Percentiles rank a stretch among this genome's conserved stretches.
Evolutionary conservation across 805 yeast genomes (phyloP).

Genomic region (Wickerhamomyces canadensis): DNA sequence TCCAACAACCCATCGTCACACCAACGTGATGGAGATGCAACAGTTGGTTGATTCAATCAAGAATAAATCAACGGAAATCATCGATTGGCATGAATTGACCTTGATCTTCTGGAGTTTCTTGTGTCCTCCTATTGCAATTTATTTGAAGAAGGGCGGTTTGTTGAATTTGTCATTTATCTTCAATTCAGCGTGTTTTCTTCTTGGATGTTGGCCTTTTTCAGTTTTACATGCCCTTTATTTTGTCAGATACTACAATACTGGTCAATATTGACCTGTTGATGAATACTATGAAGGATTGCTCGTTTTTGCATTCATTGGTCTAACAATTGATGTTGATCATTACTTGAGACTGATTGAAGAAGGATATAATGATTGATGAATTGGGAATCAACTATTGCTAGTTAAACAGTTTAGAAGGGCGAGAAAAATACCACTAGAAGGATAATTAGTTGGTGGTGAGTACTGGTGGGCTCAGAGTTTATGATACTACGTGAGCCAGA

Average conservation of each 20-base stretch:
- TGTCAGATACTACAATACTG: conserved; percentile 1
- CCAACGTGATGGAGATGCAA: neutral
- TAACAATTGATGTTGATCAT: too few relatives aligned
- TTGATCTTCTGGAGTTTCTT: conserved; percentile 1
- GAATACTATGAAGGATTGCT: too few relatives aligned
- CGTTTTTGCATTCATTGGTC: too few relatives aligned
- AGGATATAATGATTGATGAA: too few relatives aligned
- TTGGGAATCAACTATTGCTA: too few relatives aligned
- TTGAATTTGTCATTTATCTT: neutral
- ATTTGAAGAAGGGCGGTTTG: neutral
- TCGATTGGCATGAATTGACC: neutral
- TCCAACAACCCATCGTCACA: conserved; percentile 1
- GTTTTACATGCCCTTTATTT: conserved; percentile 1
- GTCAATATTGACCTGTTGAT: conserved; percentile 21
- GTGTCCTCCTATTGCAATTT: conserved; percentile 7
- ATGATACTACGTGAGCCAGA: too few relatives aligned
- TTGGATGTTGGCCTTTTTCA: conserved; percentile 1
- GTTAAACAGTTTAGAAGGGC: too few relatives aligned
- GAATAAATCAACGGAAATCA: neutral
- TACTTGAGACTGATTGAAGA: too few relatives aligned
- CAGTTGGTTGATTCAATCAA: neutral
- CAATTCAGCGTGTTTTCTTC: neutral
- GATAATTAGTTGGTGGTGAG: too few relatives aligned
- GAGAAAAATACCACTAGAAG: too few relatives aligned
- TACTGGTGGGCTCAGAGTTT: too few relatives aligned